phyloP scores from a whole-genome alignment of 2,329 filamentous ascomycete species.

The Colletotrichum camelliae region DNA sequence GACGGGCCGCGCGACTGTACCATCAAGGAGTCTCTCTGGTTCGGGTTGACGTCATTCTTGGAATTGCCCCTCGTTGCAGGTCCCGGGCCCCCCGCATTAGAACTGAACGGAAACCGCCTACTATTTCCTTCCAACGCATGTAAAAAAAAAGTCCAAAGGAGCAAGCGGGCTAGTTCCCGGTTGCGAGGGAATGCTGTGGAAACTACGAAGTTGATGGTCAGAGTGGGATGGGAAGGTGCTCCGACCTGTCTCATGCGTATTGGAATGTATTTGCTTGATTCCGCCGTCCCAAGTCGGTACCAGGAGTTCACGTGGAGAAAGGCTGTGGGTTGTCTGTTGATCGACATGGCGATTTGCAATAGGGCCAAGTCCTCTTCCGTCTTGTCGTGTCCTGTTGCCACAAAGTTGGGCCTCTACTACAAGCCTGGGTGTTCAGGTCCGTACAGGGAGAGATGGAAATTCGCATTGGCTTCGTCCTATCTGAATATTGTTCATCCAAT shows the following conservation, averaged over 20 bases:
- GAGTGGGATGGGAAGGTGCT: neutral
- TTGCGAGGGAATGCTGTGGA: neutral
- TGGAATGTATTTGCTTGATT: neutral
- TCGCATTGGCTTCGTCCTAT: neutral
- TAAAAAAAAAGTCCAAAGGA: neutral
- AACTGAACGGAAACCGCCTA: neutral
- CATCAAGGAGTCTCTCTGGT: neutral
- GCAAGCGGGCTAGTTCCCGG: neutral
- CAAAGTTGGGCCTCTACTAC: neutral
- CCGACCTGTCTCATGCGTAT: neutral
- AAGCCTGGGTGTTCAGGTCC: neutral
- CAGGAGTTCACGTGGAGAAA: neutral
- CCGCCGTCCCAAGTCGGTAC: neutral
- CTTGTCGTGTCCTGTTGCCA: neutral
- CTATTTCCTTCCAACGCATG: neutral
- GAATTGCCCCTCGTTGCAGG: neutral
- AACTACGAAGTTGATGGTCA: neutral
- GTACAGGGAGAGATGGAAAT: neutral
- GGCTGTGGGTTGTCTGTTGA: neutral
- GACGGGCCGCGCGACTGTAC: neutral
- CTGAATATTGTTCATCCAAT: neutral
- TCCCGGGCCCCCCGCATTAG: neutral
- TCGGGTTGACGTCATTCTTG: neutral
- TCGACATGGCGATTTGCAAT: neutral
- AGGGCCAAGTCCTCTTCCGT: neutral